A percentile compares a stretch with the other conserved stretches of the same genome.
Conservation (phyloP, 345 rosid species). For the Arabis hirsuta region DNA sequence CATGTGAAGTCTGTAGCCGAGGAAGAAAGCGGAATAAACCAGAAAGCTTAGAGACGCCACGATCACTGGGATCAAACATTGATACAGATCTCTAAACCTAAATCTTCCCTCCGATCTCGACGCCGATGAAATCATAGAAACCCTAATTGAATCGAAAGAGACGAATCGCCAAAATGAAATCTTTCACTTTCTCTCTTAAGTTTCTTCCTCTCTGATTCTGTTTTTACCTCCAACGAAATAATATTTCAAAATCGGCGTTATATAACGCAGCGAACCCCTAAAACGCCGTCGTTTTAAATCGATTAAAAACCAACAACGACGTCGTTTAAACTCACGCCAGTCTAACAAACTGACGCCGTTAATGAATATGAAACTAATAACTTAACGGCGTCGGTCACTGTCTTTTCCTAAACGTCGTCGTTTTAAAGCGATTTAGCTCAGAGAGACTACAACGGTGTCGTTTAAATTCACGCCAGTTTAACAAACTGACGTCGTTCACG, state of each 20-base stretch:
- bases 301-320: background rate
- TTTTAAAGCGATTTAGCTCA: background rate
- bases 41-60: background rate
- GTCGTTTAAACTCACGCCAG: background rate
- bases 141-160: slow-evolving; percentile 4
- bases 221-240: background rate
- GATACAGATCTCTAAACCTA: background rate
- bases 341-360: slow-evolving; percentile 11
- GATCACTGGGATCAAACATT: background rate
- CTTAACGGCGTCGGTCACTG: background rate
- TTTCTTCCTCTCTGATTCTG: background rate
- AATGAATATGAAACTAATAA: background rate
- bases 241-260: slow-evolving; percentile 1
- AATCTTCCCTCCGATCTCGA: slow-evolving; percentile 1
- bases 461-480: background rate
- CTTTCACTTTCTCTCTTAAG: background rate
- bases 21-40: slow-evolving; percentile 38
- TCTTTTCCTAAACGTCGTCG: too few relatives aligned
- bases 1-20: slow-evolving; percentile 52
- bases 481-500: too few relatives aligned
- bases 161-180: slow-evolving; percentile 20
- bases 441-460: background rate
- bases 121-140: background rate
- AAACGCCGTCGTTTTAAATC: slow-evolving; percentile 18
- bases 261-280: background rate